phyloP scores from a whole-genome alignment of 352 stramenopile species.

The Globisporangium acanthophoron region DNA sequence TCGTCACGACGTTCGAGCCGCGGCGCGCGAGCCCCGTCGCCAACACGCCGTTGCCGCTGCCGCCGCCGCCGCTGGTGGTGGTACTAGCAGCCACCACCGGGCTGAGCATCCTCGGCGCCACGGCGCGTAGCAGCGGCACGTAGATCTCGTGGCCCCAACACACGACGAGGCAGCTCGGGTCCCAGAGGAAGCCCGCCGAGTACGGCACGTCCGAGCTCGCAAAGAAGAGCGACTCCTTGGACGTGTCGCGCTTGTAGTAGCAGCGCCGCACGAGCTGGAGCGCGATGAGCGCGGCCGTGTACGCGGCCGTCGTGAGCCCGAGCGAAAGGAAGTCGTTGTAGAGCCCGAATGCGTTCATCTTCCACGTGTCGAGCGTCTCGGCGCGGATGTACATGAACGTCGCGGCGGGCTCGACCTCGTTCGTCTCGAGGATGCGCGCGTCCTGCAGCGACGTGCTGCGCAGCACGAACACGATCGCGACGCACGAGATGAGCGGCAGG shows the following conservation, averaged over 20 bases:
- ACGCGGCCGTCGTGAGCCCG: constrained; percentile 31
- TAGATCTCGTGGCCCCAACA: constrained; percentile 49
- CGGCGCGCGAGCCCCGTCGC: constrained; percentile 10
- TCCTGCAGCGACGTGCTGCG: constrained; percentile 21
- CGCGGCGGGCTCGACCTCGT: constrained; percentile 38
- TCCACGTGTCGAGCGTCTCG: constrained; percentile 48
- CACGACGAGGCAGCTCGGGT: constrained; percentile 45
- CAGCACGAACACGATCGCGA: constrained; percentile 20
- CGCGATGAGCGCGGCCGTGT: constrained; percentile 22
- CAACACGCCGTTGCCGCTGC: not conserved
- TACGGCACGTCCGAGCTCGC: constrained; percentile 35
- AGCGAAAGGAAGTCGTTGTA: constrained; percentile 48
- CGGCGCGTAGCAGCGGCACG: constrained; percentile 19
- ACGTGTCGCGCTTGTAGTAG: constrained; percentile 13
- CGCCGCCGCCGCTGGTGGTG: not conserved
- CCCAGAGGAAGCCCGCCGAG: constrained; percentile 42
- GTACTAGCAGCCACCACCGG: not conserved
- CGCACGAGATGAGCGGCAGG: constrained; percentile 23
- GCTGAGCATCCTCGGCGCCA: constrained; percentile 8
- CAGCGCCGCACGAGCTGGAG: constrained; percentile 17
- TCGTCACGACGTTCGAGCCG: constrained; percentile 9
- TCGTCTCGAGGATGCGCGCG: constrained; percentile 43
- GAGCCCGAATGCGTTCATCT: constrained; percentile 49
- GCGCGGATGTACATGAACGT: constrained; percentile 57
- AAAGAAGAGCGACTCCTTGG: constrained; percentile 43